These are phyloP conservation scores for Exidia glandulosa DNA, from an alignment of 768 basidiomycete species.

Conservation along the genomic window DNA sequence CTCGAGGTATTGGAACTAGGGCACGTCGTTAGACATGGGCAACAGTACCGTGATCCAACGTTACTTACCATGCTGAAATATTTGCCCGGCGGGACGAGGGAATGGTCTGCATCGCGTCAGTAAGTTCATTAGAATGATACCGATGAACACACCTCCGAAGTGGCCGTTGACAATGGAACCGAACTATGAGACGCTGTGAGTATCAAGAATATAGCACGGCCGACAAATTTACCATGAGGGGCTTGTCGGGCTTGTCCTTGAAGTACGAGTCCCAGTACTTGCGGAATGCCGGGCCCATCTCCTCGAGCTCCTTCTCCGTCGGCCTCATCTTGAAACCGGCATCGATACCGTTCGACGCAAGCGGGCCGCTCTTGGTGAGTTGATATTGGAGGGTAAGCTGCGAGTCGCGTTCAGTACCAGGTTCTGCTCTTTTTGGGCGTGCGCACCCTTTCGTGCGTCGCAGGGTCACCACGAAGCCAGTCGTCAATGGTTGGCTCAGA, in stretches of 20 bases:
- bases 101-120: conserved; percentile 53
- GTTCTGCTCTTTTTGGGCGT: neutral
- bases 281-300: conserved; percentile 72
- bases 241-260: conserved; percentile 73
- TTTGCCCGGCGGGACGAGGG: conserved; percentile 15
- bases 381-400: conserved; percentile 48
- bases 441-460: conserved; percentile 23
- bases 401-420: neutral
- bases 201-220: neutral
- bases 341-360: conserved; percentile 63
- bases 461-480: conserved; percentile 58
- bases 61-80: conserved; percentile 33
- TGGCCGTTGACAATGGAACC: conserved; percentile 41
- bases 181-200: conserved; percentile 27
- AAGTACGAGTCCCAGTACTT: conserved; percentile 58
- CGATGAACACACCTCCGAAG: conserved; percentile 32
- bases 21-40: neutral
- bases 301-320: conserved; percentile 55
- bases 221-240: conserved; percentile 43
- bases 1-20: conserved; percentile 54
- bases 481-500: conserved; percentile 40
- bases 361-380: conserved; percentile 51
- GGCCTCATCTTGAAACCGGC: conserved; percentile 62
- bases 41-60: neutral
- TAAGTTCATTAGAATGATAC: neutral